Evolutionary conservation across 1,284 basidiomycete genomes (phyloP).

Genomic region (Sporisorium sorghi): DNA sequence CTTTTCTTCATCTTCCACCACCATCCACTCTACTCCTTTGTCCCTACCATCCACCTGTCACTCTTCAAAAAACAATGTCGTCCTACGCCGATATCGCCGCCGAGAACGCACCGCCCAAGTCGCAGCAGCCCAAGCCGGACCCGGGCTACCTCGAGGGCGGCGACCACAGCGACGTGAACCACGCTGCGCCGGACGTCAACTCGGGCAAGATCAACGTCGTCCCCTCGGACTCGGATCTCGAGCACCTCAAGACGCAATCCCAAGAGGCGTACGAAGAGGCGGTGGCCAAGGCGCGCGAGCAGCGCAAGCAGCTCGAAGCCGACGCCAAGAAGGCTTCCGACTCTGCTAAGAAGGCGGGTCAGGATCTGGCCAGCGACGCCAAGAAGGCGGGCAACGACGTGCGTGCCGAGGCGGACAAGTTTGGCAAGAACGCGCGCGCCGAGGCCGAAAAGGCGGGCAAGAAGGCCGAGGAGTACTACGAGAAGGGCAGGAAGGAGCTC

Average conservation of each 20-base stretch:
- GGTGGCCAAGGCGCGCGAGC: constrained; percentile 39
- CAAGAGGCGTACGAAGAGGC: constrained; percentile 51
- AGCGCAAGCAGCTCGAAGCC: constrained; percentile 43
- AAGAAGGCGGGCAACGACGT: constrained; percentile 20
- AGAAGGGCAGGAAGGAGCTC: constrained; percentile 49
- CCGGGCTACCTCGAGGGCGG: constrained; percentile 50
- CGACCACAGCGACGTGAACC: constrained; percentile 15
- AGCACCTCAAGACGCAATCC: constrained; percentile 59
- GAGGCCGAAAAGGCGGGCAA: constrained; percentile 48
- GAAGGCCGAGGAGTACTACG: constrained; percentile 46
- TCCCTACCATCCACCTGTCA: background rate
- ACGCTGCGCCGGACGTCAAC: constrained; percentile 48
- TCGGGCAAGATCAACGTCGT: constrained; percentile 56
- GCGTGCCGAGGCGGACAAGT: constrained; percentile 33
- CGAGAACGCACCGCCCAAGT: constrained; percentile 51
- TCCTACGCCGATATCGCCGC: constrained; percentile 59
- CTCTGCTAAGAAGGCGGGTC: constrained; percentile 26
- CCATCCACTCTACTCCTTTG: background rate
- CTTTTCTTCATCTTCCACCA: background rate
- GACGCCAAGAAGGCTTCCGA: constrained; percentile 42
- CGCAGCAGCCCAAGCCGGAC: constrained; percentile 55
- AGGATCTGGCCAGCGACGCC: constrained; percentile 28
- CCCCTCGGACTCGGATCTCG: constrained; percentile 48
- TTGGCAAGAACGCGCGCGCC: constrained; percentile 38
- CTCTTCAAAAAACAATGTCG: constrained; percentile 13